Evolutionary conservation across 176 grass and related monocot genomes (phyloP).

Genomic region (Phoenix dactylifera): DNA sequence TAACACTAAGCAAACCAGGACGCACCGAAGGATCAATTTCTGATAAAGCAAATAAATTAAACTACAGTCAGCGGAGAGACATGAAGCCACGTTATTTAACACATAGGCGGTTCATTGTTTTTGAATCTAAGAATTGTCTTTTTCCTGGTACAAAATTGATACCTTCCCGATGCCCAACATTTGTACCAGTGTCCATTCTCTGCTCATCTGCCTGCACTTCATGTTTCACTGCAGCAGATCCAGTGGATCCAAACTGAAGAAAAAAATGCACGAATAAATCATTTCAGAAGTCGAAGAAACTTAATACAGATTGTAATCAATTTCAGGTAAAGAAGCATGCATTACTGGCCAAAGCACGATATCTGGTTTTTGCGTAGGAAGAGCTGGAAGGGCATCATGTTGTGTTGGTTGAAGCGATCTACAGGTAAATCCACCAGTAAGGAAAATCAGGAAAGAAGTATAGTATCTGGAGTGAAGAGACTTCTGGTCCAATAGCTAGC

Average conservation of each 20-base stretch:
- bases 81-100: not conserved
- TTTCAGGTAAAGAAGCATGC: constrained; percentile 1
- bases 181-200: constrained; percentile 23
- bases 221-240: constrained; percentile 5
- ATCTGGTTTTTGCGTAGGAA: constrained; percentile 16
- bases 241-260: constrained; percentile 24
- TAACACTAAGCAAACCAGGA: constrained; percentile 21
- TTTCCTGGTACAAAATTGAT: no score
- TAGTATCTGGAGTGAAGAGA: no score
- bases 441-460: no score
- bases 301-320: not conserved
- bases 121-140: no score
- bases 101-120: no score
- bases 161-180: not conserved
- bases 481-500: no score
- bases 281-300: constrained; percentile 1
- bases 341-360: constrained; percentile 30
- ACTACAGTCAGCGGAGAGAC: not conserved
- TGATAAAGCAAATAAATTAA: constrained; percentile 20
- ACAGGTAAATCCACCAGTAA: not conserved
- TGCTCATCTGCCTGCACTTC: constrained; percentile 17
- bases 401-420: constrained; percentile 26
- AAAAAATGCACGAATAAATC: constrained; percentile 1
- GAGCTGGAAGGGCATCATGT: constrained; percentile 2
- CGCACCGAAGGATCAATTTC: constrained; percentile 15